phyloP scores from a whole-genome alignment of 306 rosid genomes.

The Casuarina glauca region DNA sequence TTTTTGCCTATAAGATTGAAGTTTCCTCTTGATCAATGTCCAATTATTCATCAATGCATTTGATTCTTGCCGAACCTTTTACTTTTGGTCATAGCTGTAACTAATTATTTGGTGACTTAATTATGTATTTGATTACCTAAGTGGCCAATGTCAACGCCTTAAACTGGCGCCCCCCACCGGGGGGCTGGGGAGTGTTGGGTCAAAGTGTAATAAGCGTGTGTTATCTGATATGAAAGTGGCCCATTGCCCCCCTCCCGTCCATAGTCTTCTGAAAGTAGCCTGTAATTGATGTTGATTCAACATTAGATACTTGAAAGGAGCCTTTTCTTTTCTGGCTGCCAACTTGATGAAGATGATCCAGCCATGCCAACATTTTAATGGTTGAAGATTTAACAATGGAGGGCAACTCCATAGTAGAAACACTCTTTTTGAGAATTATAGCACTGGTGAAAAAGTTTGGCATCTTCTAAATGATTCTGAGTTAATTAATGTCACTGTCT shows the following conservation, averaged over 20 bases:
- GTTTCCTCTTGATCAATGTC: neutral
- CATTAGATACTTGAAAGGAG: neutral
- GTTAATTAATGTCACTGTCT: neutral
- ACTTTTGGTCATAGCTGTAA: too few relatives aligned
- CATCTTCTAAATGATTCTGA: constrained; percentile 4
- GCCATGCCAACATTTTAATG: constrained; percentile 3
- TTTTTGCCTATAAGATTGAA: neutral
- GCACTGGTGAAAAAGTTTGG: neutral
- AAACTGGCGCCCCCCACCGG: neutral
- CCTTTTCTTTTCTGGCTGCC: neutral
- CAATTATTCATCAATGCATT: neutral
- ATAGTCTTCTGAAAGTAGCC: neutral
- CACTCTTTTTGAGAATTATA: neutral
- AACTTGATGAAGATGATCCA: neutral
- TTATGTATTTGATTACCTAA: neutral
- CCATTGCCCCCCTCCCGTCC: neutral
- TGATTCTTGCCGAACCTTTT: neutral
- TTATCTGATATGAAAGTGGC: neutral
- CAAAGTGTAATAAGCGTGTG: neutral
- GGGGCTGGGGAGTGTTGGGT: too few relatives aligned
- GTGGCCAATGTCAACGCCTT: neutral
- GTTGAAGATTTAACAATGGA: neutral
- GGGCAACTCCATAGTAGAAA: neutral
- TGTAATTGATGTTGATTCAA: neutral
- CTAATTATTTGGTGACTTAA: neutral